A percentile compares a stretch with the other conserved stretches of the same genome.
phyloP scores from a whole-genome alignment of 73 alveolate genomes.

The Tetrahymena borealis region DNA sequence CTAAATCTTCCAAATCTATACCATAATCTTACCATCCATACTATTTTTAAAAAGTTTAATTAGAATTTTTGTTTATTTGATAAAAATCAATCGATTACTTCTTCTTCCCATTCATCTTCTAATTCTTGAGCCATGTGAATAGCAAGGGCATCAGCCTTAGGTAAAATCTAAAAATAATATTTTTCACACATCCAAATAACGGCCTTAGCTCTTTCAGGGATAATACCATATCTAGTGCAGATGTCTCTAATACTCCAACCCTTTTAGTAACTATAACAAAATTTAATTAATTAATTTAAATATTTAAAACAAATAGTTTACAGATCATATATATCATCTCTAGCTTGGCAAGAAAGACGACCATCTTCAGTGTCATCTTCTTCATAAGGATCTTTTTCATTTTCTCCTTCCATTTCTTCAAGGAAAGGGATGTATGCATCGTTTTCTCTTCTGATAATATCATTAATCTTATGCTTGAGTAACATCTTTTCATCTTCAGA shows the following conservation, averaged over 20 bases:
- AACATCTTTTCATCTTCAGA: not conserved
- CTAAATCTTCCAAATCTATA: not conserved
- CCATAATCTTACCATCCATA: conserved; percentile 1
- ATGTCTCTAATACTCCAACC: not conserved
- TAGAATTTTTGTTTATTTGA: too few relatives aligned
- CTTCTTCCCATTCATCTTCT: not conserved
- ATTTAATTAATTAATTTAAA: not conserved
- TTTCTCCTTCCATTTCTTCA: not conserved
- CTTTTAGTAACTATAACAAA: not conserved
- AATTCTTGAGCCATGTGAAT: not conserved
- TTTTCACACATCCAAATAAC: not conserved
- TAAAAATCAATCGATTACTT: not conserved
- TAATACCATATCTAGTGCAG: not conserved
- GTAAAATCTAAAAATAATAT: not conserved
- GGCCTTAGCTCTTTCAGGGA: not conserved
- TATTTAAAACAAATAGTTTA: not conserved
- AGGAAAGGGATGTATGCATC: not conserved
- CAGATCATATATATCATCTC: not conserved
- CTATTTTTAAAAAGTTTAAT: not conserved
- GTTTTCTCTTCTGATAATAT: not conserved
- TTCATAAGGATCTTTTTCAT: not conserved
- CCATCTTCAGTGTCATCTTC: conserved; percentile 2
- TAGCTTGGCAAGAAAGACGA: not conserved
- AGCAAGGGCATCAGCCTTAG: not conserved
- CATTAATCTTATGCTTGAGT: not conserved